Conservation (phyloP, 495 filamentous ascomycete genomes). For the Daldinia concentrica region DNA sequence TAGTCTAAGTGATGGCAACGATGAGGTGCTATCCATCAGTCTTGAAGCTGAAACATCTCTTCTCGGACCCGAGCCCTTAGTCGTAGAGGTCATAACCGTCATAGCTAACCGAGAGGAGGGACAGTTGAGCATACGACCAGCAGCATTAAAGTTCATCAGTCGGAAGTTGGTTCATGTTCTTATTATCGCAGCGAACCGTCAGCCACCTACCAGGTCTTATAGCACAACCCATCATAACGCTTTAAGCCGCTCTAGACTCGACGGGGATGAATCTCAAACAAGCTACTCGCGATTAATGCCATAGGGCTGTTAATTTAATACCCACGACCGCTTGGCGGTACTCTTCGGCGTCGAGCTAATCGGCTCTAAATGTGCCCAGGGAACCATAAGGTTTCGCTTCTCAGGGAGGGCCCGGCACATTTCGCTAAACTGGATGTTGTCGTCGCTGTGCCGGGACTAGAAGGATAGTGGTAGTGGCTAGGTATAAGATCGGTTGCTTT, state of each 20-base stretch:
- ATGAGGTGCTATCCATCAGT: neutral
- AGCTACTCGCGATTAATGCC: conserved; percentile 2
- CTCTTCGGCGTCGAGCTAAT: neutral
- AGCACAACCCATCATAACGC: neutral
- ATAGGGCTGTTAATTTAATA: neutral
- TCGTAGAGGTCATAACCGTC: too few relatives aligned
- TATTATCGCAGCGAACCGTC: neutral
- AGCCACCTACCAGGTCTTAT: neutral
- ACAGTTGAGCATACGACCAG: conserved; percentile 18
- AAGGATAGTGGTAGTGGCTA: neutral
- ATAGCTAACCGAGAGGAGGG: neutral
- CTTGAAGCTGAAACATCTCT: neutral
- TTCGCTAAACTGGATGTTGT: neutral
- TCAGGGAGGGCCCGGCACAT: neutral
- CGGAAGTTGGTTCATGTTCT: neutral
- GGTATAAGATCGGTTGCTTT: neutral
- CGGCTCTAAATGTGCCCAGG: neutral
- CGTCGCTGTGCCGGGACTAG: neutral
- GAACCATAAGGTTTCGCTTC: neutral
- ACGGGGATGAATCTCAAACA: conserved; percentile 11
- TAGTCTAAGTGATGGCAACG: neutral
- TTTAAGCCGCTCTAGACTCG: conserved; percentile 3
- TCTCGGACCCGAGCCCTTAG: conserved; percentile 11
- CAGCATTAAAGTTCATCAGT: conserved; percentile 29
- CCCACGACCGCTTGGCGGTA: neutral